Evolutionary conservation across 768 basidiomycete species (phyloP), one percentile per base, ranked within the genome.

Genomic region (Strobilomyces confusus): DNA sequence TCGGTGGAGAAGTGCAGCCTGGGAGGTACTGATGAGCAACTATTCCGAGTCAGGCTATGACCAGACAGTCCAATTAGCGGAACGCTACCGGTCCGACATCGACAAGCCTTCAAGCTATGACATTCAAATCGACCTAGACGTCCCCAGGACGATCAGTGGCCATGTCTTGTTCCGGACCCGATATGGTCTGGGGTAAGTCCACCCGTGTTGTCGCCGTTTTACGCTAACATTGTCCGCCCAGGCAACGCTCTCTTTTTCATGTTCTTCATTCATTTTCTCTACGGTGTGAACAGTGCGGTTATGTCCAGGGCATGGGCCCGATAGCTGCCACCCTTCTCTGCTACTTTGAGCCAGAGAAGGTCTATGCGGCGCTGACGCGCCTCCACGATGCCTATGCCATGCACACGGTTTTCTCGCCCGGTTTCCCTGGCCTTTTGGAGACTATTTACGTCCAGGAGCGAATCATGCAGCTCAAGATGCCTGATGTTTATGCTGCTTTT

Each of bases 261-360:
- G 92, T 97, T 52, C 78, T 98, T 25, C 97, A 98, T 69, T 82
- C 82, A 47, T 94, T 97, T 67, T 95, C 93, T 2, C 77, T 95
- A 19, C 76, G 77, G n/a, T 98, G 95, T 71, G 69, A 75, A 17
- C 75, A 80, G 12, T 98, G 97, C 57, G 95, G 95, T 15, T 99
- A 99, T 67, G 94, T 95, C 37, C 97, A 99, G 73, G 97, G 97
- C 55, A 99, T 99, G 97, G 95, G 97, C 2, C 91, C 95, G 7
- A 90, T 99, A 52, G 92, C 95, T 0, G 90, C 95, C 1, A 98
- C 94, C 2, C 78, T 99, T 20, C 80, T 98, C 13, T 94, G 89
- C 72, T 98, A 98, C 69, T 87, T 93, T 67, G 86, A 87, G 58
- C 92, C 97, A 9, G 90, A 93, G 72, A 86, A 85, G 48, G 89